phyloP scores from a whole-genome alignment of 2,329 filamentous ascomycete species.

The Sporothrix pseudoabietina region DNA sequence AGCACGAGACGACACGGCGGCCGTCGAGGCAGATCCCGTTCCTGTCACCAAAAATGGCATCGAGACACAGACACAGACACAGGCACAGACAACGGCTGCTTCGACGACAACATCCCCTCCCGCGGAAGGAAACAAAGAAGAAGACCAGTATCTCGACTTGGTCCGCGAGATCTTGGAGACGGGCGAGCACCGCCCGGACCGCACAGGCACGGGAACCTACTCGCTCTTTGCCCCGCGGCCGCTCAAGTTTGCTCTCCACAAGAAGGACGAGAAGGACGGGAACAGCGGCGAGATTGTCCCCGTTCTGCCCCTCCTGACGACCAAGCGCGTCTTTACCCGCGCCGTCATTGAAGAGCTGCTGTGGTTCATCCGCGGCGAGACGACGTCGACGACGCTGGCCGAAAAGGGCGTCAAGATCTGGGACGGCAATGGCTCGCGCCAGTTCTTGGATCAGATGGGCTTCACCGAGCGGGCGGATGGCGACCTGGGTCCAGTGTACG shows the following conservation, averaged over 20 bases:
- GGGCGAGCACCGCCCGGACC: conserved; percentile 85
- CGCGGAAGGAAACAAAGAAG: conserved; percentile 55
- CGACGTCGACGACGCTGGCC: conserved; percentile 74
- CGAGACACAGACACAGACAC: neutral
- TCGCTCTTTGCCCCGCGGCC: conserved; percentile 86
- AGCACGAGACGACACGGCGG: conserved; percentile 21
- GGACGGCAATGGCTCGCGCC: conserved; percentile 94
- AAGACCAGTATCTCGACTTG: conserved; percentile 90
- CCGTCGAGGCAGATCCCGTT: neutral
- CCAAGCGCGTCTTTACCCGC: conserved; percentile 91
- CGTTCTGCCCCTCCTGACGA: conserved; percentile 89
- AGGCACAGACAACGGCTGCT: too few relatives aligned
- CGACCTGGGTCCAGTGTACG: conserved; percentile 93
- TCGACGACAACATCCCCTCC: neutral
- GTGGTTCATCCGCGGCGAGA: conserved; percentile 89
- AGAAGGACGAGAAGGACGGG: neutral
- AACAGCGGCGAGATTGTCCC: conserved; percentile 53
- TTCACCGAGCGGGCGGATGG: conserved; percentile 79
- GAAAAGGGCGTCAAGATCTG: conserved; percentile 91
- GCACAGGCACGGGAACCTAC: conserved; percentile 90
- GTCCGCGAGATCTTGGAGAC: conserved; percentile 79
- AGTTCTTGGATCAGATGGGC: conserved; percentile 84
- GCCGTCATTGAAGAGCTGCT: conserved; percentile 90
- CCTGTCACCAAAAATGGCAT: conserved; percentile 1
- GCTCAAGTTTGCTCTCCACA: conserved; percentile 75